Conservation (phyloP, 2,329 filamentous ascomycete species). For the Aaosphaeria pasadenensis region DNA sequence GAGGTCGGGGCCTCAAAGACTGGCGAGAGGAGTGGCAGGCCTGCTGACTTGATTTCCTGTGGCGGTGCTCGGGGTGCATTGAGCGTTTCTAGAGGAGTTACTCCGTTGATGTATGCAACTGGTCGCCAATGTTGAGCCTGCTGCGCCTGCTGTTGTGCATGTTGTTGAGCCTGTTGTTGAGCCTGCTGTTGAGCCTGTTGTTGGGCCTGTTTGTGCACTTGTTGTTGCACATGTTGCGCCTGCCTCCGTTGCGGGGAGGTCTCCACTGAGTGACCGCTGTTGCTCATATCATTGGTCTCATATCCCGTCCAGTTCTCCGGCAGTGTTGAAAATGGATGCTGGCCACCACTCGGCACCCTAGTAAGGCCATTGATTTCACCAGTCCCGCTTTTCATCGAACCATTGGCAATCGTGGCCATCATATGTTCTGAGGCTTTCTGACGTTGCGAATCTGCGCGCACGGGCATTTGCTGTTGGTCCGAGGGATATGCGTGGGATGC, state of each 20-base stretch:
- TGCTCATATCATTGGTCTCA: slow-evolving; percentile 19
- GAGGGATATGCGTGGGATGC: slow-evolving; percentile 23
- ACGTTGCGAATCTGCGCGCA: slow-evolving; percentile 31
- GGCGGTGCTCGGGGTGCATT: slow-evolving; percentile 45
- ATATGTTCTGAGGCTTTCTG: slow-evolving; percentile 20
- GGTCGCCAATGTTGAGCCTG: slow-evolving; percentile 27
- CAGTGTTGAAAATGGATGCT: slow-evolving; percentile 23
- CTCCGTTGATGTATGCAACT: slow-evolving; percentile 25
- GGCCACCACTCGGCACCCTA: slow-evolving; percentile 19
- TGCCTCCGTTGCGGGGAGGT: slow-evolving; percentile 27
- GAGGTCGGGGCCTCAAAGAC: slow-evolving; percentile 72
- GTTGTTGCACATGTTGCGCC: slow-evolving; percentile 26
- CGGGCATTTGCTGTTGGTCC: slow-evolving; percentile 28
- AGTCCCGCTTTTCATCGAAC: slow-evolving; percentile 16
- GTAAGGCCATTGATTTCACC: slow-evolving; percentile 18
- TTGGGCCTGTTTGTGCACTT: slow-evolving; percentile 3
- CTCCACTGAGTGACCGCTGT: slow-evolving; percentile 19
- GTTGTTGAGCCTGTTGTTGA: too few relatives aligned
- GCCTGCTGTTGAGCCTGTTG: too few relatives aligned
- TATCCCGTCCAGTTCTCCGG: slow-evolving; percentile 27
- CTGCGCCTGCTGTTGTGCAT: too few relatives aligned
- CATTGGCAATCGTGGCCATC: slow-evolving; percentile 22
- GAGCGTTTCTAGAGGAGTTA: slow-evolving; percentile 29
- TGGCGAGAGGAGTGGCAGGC: slow-evolving; percentile 60
- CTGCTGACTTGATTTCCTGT: slow-evolving; percentile 36